Percentiles rank a stretch among this genome's conserved stretches.
These are phyloP conservation scores for Malania oleifera DNA, from an alignment of 164 flowering plant genomes.

Conservation along the genomic window DNA sequence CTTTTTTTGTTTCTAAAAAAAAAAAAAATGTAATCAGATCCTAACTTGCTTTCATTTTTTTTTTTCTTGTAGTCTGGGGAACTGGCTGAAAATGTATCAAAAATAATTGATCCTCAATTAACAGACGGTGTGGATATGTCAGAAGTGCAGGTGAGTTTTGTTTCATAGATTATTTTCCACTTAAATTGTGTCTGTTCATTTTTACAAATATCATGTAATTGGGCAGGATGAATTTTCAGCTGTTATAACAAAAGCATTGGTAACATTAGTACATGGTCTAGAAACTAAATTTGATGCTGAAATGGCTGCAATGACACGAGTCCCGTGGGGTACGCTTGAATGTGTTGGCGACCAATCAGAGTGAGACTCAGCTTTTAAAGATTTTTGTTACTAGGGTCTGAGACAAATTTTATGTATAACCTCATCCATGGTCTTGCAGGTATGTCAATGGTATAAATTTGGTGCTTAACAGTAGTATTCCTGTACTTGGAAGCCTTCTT, in stretches of 20 bases:
- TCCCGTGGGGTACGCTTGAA: constrained; percentile 97
- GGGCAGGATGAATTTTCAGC: constrained; percentile 95
- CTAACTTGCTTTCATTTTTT: constrained; percentile 1
- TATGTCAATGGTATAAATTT: constrained; percentile 83
- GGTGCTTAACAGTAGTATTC: constrained; percentile 83
- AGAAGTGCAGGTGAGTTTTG: constrained; percentile 71
- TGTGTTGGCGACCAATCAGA: constrained; percentile 99
- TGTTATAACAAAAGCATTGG: constrained; percentile 79
- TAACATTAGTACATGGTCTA: constrained; percentile 86
- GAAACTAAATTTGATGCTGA: constrained; percentile 95
- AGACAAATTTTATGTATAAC: not conserved
- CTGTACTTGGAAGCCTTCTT: constrained; percentile 83
- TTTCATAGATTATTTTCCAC: constrained; percentile 6
- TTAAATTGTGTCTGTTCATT: not conserved
- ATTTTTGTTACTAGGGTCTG: not conserved
- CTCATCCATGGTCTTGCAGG: constrained; percentile 38
- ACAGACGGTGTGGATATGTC: constrained; percentile 82
- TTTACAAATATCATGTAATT: constrained; percentile 1
- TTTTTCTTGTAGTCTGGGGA: constrained; percentile 65
- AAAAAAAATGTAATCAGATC: too few relatives aligned
- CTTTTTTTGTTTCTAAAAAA: too few relatives aligned
- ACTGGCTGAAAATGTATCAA: constrained; percentile 85
- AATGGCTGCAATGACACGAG: constrained; percentile 98
- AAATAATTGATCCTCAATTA: constrained; percentile 76
- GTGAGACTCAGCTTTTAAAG: constrained; percentile 33